A percentile compares a stretch with the other conserved stretches of the same genome.
phyloP scores from a whole-genome alignment of 2,329 filamentous ascomycete species.

The Colletotrichum sp. region DNA sequence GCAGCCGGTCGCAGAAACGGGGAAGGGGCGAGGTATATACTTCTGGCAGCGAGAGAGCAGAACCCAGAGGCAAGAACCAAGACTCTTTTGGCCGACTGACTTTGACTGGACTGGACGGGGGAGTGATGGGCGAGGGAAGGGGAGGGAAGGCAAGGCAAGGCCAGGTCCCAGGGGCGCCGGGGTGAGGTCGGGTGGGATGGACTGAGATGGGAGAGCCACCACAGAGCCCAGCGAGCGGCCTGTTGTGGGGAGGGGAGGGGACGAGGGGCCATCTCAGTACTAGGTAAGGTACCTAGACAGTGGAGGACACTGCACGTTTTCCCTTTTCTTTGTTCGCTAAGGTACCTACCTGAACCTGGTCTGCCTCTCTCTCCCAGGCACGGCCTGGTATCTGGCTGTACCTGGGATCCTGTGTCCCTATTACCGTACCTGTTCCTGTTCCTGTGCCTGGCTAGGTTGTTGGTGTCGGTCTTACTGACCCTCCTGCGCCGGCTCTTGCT shows the following conservation, averaged over 20 bases:
- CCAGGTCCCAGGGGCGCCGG: not conserved
- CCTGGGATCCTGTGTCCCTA: not conserved
- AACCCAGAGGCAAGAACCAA: not conserved
- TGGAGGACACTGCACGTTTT: conserved; percentile 12
- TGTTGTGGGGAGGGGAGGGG: not conserved
- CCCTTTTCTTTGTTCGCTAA: conserved; percentile 16
- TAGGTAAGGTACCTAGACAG: not conserved
- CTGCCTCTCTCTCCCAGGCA: not conserved
- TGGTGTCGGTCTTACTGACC: not conserved
- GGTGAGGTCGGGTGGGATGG: not conserved
- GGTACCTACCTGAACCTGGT: not conserved
- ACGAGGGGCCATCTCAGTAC: not conserved
- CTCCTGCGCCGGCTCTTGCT: not conserved
- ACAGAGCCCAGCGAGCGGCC: not conserved
- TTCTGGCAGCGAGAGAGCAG: not conserved
- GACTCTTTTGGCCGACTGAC: not conserved
- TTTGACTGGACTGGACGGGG: not conserved
- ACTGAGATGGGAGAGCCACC: not conserved
- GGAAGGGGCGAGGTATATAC: conserved; percentile 20
- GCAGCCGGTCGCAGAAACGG: conserved; percentile 3
- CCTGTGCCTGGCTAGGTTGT: not conserved
- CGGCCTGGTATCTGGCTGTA: not conserved
- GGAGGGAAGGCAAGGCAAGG: not conserved
- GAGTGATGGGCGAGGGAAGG: not conserved
- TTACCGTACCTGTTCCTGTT: not conserved